Percentiles rank a stretch among this genome's conserved stretches.
phyloP scores from a whole-genome alignment of 345 rosid species.

The Arabidopsis thaliana region TAIR10.1 NC_003076.8:13916001-13916500 shows the following conservation, averaged over 20 bases:
- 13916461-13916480: slow-evolving; percentile 35
- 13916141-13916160: slow-evolving; percentile 57
- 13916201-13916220: slow-evolving; percentile 50
- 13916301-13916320: slow-evolving; percentile 53
- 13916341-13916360: slow-evolving; percentile 41
- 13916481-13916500: slow-evolving; percentile 29
- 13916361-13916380: slow-evolving; percentile 40
- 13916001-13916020: neutral
- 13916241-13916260: slow-evolving; percentile 49
- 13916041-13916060: slow-evolving; percentile 10
- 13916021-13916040: neutral
- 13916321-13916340: slow-evolving; percentile 63
- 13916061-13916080: slow-evolving; percentile 68
- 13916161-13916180: slow-evolving; percentile 40
- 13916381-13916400: slow-evolving; percentile 11
- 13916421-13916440: slow-evolving; percentile 25
- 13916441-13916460: slow-evolving; percentile 29
- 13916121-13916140: slow-evolving; percentile 60
- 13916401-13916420: slow-evolving; percentile 31
- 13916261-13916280: slow-evolving; percentile 51
- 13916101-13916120: slow-evolving; percentile 68
- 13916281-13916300: slow-evolving; percentile 53
- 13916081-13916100: slow-evolving; percentile 64
- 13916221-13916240: slow-evolving; percentile 47
- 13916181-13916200: slow-evolving; percentile 41